Percentiles rank a stretch among this genome's conserved stretches.
Conservation (phyloP, 2,329 filamentous ascomycete genomes). For the Colletotrichum incanum region DNA sequence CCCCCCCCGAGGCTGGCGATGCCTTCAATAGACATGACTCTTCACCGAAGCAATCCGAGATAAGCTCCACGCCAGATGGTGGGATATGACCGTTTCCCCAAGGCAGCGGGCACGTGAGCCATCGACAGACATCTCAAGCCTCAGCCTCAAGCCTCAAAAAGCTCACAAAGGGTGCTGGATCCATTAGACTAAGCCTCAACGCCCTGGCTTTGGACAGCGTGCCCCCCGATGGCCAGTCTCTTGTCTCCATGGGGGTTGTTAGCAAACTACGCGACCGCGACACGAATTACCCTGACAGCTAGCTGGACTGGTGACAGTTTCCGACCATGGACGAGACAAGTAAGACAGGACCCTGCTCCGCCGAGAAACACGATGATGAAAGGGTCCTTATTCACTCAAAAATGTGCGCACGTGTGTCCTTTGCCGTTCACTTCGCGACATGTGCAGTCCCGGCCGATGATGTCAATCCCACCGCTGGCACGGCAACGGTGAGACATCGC, state of each 20-base stretch:
- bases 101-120: not conserved
- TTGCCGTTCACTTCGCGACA: not conserved
- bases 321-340: not conserved
- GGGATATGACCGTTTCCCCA: not conserved
- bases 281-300: not conserved
- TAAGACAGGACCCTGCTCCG: not conserved
- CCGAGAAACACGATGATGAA: not conserved
- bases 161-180: not conserved
- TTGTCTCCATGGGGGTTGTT: not conserved
- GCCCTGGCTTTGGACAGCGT: not conserved
- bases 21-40: not conserved
- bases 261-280: not conserved
- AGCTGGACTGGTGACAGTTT: not conserved
- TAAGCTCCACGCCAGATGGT: not conserved
- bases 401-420: not conserved
- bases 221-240: not conserved
- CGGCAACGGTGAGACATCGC: constrained; percentile 7
- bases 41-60: not conserved
- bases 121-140: not conserved
- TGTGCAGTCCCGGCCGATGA: not conserved
- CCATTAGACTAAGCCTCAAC: not conserved
- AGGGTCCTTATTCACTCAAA: not conserved
- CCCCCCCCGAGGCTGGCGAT: not conserved
- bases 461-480: constrained; percentile 14
- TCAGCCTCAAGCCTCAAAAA: not conserved